These are phyloP conservation scores for Fusarium poae DNA, from an alignment of 2,329 filamentous ascomycete species.

Conservation along the genomic window DNA sequence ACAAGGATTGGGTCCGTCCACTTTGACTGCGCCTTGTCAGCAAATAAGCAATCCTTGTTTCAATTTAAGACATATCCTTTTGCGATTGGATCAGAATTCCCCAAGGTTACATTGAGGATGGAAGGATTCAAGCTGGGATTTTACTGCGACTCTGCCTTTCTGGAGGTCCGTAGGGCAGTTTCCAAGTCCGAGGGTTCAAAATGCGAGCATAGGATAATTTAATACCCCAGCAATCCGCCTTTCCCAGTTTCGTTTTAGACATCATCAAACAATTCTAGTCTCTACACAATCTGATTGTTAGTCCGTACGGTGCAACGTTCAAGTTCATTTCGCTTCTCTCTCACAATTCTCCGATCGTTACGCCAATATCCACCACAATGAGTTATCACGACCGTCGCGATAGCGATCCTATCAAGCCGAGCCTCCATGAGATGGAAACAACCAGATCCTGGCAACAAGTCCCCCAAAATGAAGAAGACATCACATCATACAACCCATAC, in stretches of 20 bases:
- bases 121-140: conserved; percentile 9
- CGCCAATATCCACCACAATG: not conserved
- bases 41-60: conserved; percentile 15
- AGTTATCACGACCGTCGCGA: conserved; percentile 9
- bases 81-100: not conserved
- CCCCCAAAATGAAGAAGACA: conserved; percentile 18
- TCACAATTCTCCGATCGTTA: not conserved
- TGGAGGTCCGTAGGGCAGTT: conserved; percentile 15
- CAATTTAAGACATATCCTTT: not conserved
- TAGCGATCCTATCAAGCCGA: conserved; percentile 16
- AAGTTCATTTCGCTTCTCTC: not conserved
- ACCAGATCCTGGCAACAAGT: conserved; percentile 12
- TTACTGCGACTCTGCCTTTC: not conserved
- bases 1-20: not conserved
- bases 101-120: conserved; percentile 1
- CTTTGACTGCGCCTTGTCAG: conserved; percentile 22
- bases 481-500: conserved; percentile 22
- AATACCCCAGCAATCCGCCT: not conserved
- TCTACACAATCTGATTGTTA: not conserved
- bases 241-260: not conserved
- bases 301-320: not conserved
- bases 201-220: not conserved
- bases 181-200: conserved; percentile 21
- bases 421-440: conserved; percentile 30
- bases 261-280: not conserved